Evolutionary conservation across 2,329 filamentous ascomycete species (phyloP), one percentile per base, ranked within the genome.

Genomic region (Colletotrichum kahawae): DNA sequence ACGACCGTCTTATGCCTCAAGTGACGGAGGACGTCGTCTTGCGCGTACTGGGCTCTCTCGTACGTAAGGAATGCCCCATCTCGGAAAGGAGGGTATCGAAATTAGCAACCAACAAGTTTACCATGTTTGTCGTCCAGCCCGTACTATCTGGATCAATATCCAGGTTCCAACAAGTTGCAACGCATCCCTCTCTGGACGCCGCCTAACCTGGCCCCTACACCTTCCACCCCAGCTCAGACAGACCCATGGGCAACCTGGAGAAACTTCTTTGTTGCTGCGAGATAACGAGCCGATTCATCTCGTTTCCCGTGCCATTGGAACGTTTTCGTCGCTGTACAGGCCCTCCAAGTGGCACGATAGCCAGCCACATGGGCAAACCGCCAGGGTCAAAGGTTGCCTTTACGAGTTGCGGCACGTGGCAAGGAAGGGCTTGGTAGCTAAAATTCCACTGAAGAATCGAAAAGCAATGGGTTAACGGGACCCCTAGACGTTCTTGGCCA

Each of bases 361-460:
- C 33, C 43, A 36, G 31, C 31, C 56, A 38, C 18, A 60, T 34
- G 57, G 38, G 38, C 38, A 48, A 63, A 63, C 57, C 54, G 21
- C 62, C 21, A 43, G 69, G 43, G 36, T 48, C 54, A 27, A 21
- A 62, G 38, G 68, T 33, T 27, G 54, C 62, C 57, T 72, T 63
- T 64, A 48, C 43, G 27, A 67, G 43, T 63, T 29, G 18, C 57
- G 54, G 56, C 73, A 75, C 73, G 73, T 75, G 73, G 69, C 69
- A 73, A 68, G 69, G 69, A 67, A 72, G 69, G 72, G 69, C 73
- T 57, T 75, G 63, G 48, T 51, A 63, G 69, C 57, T 57, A 66
- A 34, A 62, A 27, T 71, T 36, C 56, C 31, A 60, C 60, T 71
- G 71, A 75, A 75, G 68, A 75, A 71, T 62, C 24, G 36, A 71